These are phyloP conservation scores for Tagetes patula DNA, from an alignment of 129 eudicot genomes.

Conservation along the genomic window DNA sequence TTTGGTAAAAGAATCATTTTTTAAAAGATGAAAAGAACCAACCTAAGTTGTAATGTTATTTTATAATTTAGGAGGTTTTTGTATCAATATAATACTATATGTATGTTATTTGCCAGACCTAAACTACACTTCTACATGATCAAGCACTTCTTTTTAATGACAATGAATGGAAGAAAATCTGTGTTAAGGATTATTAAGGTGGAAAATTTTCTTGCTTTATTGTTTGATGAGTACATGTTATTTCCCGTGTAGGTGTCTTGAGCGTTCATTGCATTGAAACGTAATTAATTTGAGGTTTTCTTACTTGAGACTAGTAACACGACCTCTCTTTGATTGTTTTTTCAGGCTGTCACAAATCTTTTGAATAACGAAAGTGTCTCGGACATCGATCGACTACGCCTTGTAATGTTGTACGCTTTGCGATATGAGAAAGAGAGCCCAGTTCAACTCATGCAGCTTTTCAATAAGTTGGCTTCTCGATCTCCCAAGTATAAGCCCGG, in stretches of 20 bases:
- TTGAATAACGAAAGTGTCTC: constrained; percentile 79
- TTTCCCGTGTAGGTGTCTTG: not conserved
- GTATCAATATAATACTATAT: no score
- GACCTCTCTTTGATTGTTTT: constrained; percentile 21
- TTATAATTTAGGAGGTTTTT: no score
- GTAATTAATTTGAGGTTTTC: constrained; percentile 7
- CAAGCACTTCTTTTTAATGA: not conserved
- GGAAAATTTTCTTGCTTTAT: constrained; percentile 12
- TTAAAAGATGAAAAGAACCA: not conserved
- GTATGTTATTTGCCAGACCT: not conserved
- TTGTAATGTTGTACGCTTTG: constrained; percentile 92
- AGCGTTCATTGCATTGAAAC: not conserved
- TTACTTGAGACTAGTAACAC: constrained; percentile 15
- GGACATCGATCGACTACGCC: constrained; percentile 84
- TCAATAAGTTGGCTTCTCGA: constrained; percentile 87
- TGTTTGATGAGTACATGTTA: not conserved
- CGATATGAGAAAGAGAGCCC: constrained; percentile 99
- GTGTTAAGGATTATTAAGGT: not conserved
- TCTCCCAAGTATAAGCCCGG: constrained; percentile 97
- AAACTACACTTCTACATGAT: not conserved
- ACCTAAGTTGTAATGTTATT: not conserved
- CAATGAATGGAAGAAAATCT: not conserved
- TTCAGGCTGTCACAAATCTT: constrained; percentile 95
- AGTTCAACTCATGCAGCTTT: constrained; percentile 95
- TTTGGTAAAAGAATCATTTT: not conserved